A percentile compares a stretch with the other conserved stretches of the same genome.
Conservation (phyloP, 2,329 filamentous ascomycete genomes). For the Fusarium citri region DNA sequence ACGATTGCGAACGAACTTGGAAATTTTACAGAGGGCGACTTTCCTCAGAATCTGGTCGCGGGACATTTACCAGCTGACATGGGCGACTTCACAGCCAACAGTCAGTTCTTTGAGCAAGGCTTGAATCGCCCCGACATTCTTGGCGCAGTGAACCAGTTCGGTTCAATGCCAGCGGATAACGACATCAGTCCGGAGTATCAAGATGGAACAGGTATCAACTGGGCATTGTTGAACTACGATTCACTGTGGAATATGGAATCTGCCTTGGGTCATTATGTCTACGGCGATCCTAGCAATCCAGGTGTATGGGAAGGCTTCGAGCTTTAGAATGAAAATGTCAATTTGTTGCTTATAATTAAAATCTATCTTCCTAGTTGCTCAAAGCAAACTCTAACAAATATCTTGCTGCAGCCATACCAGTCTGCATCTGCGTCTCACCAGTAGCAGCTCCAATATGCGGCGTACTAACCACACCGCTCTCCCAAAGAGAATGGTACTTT, state of each 20-base stretch:
- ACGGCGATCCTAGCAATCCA: constrained; percentile 7
- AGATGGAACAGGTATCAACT: constrained; percentile 8
- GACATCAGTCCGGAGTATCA: not conserved
- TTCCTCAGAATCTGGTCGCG: accelerated
- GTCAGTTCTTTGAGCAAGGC: constrained; percentile 1
- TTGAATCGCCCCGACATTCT: not conserved
- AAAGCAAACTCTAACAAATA: constrained; percentile 39
- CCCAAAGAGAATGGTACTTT: constrained; percentile 51
- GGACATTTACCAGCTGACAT: not conserved
- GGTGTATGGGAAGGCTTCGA: constrained; percentile 21
- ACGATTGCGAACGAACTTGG: not conserved
- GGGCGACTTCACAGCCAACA: not conserved
- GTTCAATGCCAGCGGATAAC: not conserved
- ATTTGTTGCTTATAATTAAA: not conserved
- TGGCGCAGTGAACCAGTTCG: not conserved
- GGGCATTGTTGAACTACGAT: constrained; percentile 26
- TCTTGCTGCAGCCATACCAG: constrained; percentile 44
- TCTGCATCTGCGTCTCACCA: constrained; percentile 47
- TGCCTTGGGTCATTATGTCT: constrained; percentile 23
- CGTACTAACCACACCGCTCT: constrained; percentile 54
- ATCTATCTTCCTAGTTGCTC: not conserved
- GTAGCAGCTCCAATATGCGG: constrained; percentile 62
- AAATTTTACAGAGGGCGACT: not conserved
- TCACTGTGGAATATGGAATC: constrained; percentile 32
- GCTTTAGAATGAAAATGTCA: not conserved